These are phyloP conservation scores for Penicillium fuscoglaucum DNA, from an alignment of 2,329 filamentous ascomycete genomes.

Conservation along the genomic window DNA sequence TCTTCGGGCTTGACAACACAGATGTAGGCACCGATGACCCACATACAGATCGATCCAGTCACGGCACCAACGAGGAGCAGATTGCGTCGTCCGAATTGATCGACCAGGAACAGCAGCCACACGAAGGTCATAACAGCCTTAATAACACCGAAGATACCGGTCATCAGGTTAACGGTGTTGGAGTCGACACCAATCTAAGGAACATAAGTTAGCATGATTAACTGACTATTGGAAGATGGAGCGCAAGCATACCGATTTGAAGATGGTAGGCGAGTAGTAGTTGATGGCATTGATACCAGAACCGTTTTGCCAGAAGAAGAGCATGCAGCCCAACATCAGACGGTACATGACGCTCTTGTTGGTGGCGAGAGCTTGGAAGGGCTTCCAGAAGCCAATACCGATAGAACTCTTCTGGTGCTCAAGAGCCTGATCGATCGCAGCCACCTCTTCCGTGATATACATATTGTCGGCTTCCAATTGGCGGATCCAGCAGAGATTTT, in stretches of 20 bases:
- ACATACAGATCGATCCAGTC: slow-evolving; percentile 52
- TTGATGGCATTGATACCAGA: slow-evolving; percentile 78
- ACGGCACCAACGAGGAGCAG: slow-evolving; percentile 65
- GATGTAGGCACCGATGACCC: slow-evolving; percentile 37
- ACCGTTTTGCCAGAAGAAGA: slow-evolving; percentile 80
- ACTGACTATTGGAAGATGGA: neutral
- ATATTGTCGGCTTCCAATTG: slow-evolving; percentile 43
- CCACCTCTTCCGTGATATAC: slow-evolving; percentile 73
- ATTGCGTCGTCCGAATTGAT: slow-evolving; percentile 61
- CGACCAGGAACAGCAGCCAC: slow-evolving; percentile 68
- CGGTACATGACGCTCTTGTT: slow-evolving; percentile 65
- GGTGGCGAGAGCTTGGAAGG: slow-evolving; percentile 58
- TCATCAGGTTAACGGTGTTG: slow-evolving; percentile 61
- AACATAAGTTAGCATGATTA: slow-evolving; percentile 5
- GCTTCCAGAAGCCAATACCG: slow-evolving; percentile 72
- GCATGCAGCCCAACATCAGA: slow-evolving; percentile 69
- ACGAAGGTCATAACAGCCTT: slow-evolving; percentile 68
- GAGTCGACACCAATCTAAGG: slow-evolving; percentile 56
- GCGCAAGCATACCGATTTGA: slow-evolving; percentile 41
- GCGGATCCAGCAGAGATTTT: slow-evolving; percentile 52
- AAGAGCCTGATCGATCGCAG: slow-evolving; percentile 67
- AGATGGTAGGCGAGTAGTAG: slow-evolving; percentile 70
- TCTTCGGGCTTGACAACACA: slow-evolving; percentile 35
- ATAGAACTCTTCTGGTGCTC: slow-evolving; percentile 63
- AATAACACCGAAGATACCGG: slow-evolving; percentile 74